Conservation (phyloP, 805 yeast species). For the Lipomyces sp. region DNA sequence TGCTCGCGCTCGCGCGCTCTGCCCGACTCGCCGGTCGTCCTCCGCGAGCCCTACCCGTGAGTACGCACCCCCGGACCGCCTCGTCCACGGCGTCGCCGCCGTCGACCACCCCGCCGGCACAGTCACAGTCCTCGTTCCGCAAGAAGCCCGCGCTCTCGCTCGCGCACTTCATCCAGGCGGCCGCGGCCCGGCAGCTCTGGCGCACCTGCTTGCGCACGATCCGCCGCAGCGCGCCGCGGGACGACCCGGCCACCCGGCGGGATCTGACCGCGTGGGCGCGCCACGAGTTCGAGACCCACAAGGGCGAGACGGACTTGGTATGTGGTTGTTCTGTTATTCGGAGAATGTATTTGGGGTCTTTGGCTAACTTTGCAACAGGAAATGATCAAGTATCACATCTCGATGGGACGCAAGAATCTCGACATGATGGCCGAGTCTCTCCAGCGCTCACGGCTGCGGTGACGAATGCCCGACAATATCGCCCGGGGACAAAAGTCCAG, state of each 20-base stretch:
- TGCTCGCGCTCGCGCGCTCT: no score
- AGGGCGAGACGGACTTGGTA: slow-evolving; percentile 18
- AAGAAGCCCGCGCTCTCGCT: not conserved
- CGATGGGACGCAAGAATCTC: slow-evolving; percentile 15
- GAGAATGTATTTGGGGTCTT: no score
- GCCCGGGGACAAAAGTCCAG: no score
- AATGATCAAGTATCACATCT: slow-evolving; percentile 11
- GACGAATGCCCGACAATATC: not conserved
- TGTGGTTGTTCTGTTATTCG: not conserved
- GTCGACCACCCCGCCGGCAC: no score
- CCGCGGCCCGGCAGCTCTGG: slow-evolving; percentile 17
- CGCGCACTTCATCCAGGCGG: slow-evolving; percentile 14
- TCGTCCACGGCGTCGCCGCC: no score
- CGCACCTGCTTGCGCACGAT: slow-evolving; percentile 12
- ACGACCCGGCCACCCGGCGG: slow-evolving; percentile 2
- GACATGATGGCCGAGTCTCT: slow-evolving; percentile 16
- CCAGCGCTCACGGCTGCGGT: slow-evolving; percentile 9
- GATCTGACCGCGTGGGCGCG: slow-evolving; percentile 16
- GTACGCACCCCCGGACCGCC: no score
- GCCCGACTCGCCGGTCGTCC: no score
- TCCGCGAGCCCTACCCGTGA: no score
- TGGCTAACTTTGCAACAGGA: slow-evolving; percentile 3
- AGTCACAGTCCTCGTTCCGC: no score
- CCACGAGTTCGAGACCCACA: slow-evolving; percentile 12
- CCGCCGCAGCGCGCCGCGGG: not conserved